A percentile compares a stretch with the other conserved stretches of the same genome.
Evolutionary conservation across 441 rosid species (phyloP).

Genomic region (Flueggea neowawraea): DNA sequence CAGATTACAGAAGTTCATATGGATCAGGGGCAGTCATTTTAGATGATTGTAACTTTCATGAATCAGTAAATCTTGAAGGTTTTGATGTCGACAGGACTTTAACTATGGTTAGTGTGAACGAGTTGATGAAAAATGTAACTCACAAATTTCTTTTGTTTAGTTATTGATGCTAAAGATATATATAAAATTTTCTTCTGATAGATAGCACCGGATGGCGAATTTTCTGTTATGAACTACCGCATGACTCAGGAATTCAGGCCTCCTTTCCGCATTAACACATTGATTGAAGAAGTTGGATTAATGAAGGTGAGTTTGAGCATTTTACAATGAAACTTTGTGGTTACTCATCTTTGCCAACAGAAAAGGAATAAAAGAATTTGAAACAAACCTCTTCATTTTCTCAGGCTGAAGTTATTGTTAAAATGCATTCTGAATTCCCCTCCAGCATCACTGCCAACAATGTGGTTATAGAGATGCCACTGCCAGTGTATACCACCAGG

Average conservation of each 20-base stretch:
- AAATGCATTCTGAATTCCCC: constrained; percentile 81
- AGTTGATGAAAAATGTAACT: too few relatives aligned
- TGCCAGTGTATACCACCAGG: constrained; percentile 91
- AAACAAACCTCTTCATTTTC: too few relatives aligned
- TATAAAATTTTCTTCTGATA: constrained; percentile 9
- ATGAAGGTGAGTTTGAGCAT: constrained; percentile 47
- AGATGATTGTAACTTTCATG: constrained; percentile 99
- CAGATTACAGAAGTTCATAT: constrained; percentile 90
- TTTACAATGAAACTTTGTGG: too few relatives aligned
- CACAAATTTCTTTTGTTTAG: too few relatives aligned
- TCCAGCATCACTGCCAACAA: constrained; percentile 85
- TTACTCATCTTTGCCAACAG: too few relatives aligned
- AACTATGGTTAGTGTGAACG: constrained; percentile 60
- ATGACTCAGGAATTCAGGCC: constrained; percentile 99
- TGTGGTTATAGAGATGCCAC: constrained; percentile 78
- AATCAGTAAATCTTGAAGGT: constrained; percentile 94
- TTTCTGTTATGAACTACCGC: constrained; percentile 99
- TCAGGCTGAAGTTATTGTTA: constrained; percentile 90
- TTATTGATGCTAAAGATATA: too few relatives aligned
- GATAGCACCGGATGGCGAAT: constrained; percentile 99
- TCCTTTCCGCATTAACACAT: constrained; percentile 87
- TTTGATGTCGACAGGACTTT: constrained; percentile 89
- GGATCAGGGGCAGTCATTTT: constrained; percentile 87
- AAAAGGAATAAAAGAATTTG: too few relatives aligned
- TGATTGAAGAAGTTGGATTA: constrained; percentile 95